Evolutionary conservation across 306 rosid species (phyloP).

Genomic region (Oemleria cerasiformis): DNA sequence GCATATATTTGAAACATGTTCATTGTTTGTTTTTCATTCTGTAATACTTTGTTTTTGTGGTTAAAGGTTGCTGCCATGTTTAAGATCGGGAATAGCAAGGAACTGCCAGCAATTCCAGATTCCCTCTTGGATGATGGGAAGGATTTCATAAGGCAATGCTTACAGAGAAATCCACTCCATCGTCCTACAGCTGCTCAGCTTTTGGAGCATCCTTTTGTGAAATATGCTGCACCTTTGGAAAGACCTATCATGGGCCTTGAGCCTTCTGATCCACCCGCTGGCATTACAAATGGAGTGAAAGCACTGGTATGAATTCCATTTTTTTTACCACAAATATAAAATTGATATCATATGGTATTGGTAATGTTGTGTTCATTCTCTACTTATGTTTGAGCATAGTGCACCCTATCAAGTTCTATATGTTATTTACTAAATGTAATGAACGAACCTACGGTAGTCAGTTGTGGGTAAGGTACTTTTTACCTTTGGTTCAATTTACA

Average conservation of each 20-base stretch:
- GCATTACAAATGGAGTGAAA: conserved; percentile 60
- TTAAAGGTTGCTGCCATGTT: conserved; percentile 90
- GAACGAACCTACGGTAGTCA: not conserved
- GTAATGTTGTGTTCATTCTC: not conserved
- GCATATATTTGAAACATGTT: not conserved
- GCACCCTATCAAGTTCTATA: not conserved
- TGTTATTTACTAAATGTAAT: not conserved
- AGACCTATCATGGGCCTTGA: conserved; percentile 49
- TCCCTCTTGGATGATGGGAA: conserved; percentile 81
- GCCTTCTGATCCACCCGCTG: conserved; percentile 49
- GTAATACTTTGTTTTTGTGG: conserved; percentile 32
- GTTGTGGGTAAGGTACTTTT: not conserved
- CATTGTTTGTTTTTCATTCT: conserved; percentile 15
- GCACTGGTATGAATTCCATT: conserved; percentile 47
- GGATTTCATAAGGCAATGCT: conserved; percentile 71
- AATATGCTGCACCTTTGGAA: conserved; percentile 62
- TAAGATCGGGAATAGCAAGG: conserved; percentile 81
- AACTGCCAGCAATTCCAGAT: conserved; percentile 76
- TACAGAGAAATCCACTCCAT: conserved; percentile 64
- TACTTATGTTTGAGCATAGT: not conserved
- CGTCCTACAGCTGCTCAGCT: conserved; percentile 79
- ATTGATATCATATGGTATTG: not conserved
- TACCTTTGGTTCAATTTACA: not conserved
- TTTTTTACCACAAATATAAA: not conserved
- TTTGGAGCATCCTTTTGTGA: conserved; percentile 88